Base-by-base conservation (phyloP, 805 yeast genomes). In the Kazachstania africana region DNA sequence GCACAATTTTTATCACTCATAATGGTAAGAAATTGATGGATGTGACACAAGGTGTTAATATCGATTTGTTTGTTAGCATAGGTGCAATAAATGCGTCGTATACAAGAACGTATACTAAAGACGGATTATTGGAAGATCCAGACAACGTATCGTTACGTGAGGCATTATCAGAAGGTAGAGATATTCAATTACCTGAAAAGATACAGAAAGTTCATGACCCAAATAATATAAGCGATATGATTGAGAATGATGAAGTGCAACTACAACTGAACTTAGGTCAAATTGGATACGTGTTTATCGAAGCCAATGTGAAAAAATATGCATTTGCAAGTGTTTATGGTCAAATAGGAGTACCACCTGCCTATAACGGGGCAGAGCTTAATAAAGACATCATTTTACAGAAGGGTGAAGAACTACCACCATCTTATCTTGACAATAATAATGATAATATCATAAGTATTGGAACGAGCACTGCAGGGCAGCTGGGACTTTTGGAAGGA, bases 11-110 rank as follows among this genome's bases (percentile, higher is more conserved):
- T 48, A 88, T 87, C 62, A 91, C 98, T 0, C 71, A 94, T 42
- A 91, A 91, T 48, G 98, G 98, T 15, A 83, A 83, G 54, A 83
- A 81, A 46, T 60, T 88, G 24, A 65, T 75, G 43, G 96, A 84
- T 41, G 68, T 85, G 17, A 84, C 84, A 3, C 81, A 85, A 13
- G 81, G 76, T 43, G 58, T 76, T 18, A 75, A 72, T 16, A 45
- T 59, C 9, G 63, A 61, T 38, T 23, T 63, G 19, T 63, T 57
- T 40, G 56, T 65, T 5, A 55, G 61, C 4, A 35, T 63, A 16
- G 67, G 65, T 2, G 50, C 64, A 0, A 44, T 55, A 28, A 60
- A 60, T 35, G 57, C 58, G 3, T 54, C 62, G 6, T 54, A 57
- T 36, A 50, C 60, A 3, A 42, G 63, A 16, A 55, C 60, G 12